A percentile compares a stretch with the other conserved stretches of the same genome.
Conservation (phyloP, 805 yeast genomes). For the Yamadazyma insecticola region DNA sequence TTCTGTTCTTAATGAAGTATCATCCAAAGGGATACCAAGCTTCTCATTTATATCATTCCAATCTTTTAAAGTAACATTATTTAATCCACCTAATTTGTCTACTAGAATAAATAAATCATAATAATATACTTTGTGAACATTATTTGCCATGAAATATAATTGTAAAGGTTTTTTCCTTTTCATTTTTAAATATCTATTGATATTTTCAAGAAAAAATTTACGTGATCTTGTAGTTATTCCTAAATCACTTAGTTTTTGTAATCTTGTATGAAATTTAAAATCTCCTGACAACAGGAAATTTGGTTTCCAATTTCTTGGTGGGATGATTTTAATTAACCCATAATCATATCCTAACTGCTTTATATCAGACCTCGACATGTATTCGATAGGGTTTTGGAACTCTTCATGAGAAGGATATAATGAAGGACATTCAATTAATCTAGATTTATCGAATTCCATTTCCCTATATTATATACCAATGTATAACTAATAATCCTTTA, state of each 20-base stretch:
- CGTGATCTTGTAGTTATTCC: conserved; percentile 61
- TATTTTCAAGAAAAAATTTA: conserved; percentile 55
- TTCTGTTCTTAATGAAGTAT: conserved; percentile 16
- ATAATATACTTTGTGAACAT: conserved; percentile 19
- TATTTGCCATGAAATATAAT: conserved; percentile 16
- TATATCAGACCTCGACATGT: conserved; percentile 39
- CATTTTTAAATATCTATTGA: conserved; percentile 54
- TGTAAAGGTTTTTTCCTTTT: conserved; percentile 22
- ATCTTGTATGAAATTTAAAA: conserved; percentile 62
- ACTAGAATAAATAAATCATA: conserved; percentile 37
- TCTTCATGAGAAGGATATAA: conserved; percentile 41
- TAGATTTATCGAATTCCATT: conserved; percentile 17
- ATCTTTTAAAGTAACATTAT: conserved; percentile 13
- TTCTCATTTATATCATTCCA: conserved; percentile 20
- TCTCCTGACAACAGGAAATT: conserved; percentile 50
- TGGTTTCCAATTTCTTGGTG: conserved; percentile 52
- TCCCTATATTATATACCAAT: not conserved
- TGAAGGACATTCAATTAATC: conserved; percentile 39
- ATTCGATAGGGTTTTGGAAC: conserved; percentile 47
- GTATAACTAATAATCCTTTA: too few relatives aligned
- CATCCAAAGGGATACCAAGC: conserved; percentile 17
- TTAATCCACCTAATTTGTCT: conserved; percentile 19
- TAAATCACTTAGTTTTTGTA: conserved; percentile 64
- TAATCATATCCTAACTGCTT: conserved; percentile 39
- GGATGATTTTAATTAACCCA: conserved; percentile 51